Evolutionary conservation across 1,139 yeast species (phyloP).

Genomic region (Kodamaea derodonti): DNA sequence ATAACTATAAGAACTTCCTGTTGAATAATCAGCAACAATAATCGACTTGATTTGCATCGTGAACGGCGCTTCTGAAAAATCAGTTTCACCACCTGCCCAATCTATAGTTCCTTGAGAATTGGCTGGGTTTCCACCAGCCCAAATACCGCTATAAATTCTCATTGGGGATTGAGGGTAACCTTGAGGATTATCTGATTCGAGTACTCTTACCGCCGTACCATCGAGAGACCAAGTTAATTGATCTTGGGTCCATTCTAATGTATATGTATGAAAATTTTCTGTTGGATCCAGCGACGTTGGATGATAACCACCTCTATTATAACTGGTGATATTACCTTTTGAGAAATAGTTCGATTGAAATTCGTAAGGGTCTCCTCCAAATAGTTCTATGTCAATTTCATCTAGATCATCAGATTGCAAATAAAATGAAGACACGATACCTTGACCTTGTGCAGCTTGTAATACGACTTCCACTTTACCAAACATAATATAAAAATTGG

Average conservation of each 20-base stretch:
- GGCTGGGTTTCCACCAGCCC: slow-evolving; percentile 80
- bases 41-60: slow-evolving; percentile 61
- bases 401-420: slow-evolving; percentile 83
- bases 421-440: slow-evolving; percentile 75
- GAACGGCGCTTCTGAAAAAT: slow-evolving; percentile 63
- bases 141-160: slow-evolving; percentile 62
- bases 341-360: slow-evolving; percentile 81
- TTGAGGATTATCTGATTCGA: slow-evolving; percentile 47
- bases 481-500: slow-evolving; percentile 80
- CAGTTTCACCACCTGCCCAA: slow-evolving; percentile 84
- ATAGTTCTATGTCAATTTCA: slow-evolving; percentile 83
- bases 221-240: slow-evolving; percentile 59
- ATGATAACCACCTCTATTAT: slow-evolving; percentile 76
- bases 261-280: slow-evolving; percentile 62
- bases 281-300: slow-evolving; percentile 46
- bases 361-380: slow-evolving; percentile 69
- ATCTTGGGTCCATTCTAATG: slow-evolving; percentile 76
- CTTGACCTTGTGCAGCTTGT: slow-evolving; percentile 71
- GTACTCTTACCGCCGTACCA: slow-evolving; percentile 55
- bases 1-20: slow-evolving; percentile 68
- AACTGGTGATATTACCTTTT: slow-evolving; percentile 73
- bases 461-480: slow-evolving; percentile 74
- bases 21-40: slow-evolving; percentile 72
- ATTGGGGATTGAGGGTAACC: slow-evolving; percentile 82
- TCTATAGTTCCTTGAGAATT: slow-evolving; percentile 68